A percentile compares a stretch with the other conserved stretches of the same genome.
These are phyloP conservation scores for Biscogniauxia sp. DNA, from an alignment of 2,329 filamentous ascomycete species.

Conservation along the genomic window DNA sequence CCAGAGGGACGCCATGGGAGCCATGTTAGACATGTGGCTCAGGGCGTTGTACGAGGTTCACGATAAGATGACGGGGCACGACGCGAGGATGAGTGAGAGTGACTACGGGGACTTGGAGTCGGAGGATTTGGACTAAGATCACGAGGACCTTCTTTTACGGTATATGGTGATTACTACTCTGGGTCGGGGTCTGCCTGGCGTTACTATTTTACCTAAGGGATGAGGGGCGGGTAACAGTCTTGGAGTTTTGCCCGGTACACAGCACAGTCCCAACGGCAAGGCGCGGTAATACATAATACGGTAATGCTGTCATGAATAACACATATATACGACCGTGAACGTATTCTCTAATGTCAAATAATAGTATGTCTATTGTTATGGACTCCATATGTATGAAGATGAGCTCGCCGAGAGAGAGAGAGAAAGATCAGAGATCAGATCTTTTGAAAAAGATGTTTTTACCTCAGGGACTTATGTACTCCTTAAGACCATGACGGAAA, in stretches of 20 bases:
- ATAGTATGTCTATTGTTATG: no score
- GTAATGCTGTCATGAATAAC: background rate
- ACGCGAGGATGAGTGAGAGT: slow-evolving; percentile 31
- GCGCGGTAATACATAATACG: background rate
- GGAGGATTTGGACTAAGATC: background rate
- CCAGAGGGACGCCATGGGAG: slow-evolving; percentile 34
- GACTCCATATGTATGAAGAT: no score
- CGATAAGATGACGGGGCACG: slow-evolving; percentile 34
- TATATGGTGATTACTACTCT: no score
- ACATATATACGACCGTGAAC: background rate
- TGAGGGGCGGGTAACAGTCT: no score
- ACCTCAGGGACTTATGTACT: no score
- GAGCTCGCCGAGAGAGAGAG: no score
- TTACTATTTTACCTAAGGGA: background rate
- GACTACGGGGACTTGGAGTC: slow-evolving; percentile 32
- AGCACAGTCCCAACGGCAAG: background rate
- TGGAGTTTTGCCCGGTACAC: background rate
- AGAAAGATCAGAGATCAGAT: no score
- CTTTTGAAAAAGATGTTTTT: no score
- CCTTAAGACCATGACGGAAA: no score
- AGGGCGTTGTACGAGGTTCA: slow-evolving; percentile 48
- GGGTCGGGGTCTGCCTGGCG: background rate
- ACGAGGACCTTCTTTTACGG: background rate
- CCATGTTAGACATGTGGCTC: slow-evolving; percentile 52
- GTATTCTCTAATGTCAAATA: background rate